Evolutionary conservation across 140 eudicot genomes (phyloP).

Genomic region (Artemisia princeps): DNA sequence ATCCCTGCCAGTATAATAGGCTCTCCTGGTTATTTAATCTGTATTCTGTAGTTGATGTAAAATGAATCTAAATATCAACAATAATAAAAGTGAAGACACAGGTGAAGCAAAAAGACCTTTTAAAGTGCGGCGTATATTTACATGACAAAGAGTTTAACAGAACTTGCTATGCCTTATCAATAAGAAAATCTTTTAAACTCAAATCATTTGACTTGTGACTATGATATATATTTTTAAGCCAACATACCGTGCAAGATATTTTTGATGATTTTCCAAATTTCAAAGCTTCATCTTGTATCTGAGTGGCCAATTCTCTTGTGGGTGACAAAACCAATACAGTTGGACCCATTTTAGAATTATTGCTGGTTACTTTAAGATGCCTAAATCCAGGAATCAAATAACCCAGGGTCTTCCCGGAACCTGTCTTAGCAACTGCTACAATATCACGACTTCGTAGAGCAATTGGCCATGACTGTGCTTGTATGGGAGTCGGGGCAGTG

Average conservation of each 20-base stretch:
- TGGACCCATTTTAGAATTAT: conserved; percentile 72
- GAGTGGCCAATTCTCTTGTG: conserved; percentile 95
- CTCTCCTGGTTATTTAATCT: no score
- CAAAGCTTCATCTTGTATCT: conserved; percentile 90
- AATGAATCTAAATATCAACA: no score
- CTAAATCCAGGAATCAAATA: conserved; percentile 80
- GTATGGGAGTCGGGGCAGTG: conserved; percentile 90
- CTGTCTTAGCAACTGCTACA: conserved; percentile 97
- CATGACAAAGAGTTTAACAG: no score
- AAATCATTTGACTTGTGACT: no score
- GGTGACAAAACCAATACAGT: conserved; percentile 93
- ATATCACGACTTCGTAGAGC: conserved; percentile 84
- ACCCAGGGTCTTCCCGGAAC: conserved; percentile 95
- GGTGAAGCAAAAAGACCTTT: no score
- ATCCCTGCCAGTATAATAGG: no score
- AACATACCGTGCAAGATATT: conserved; percentile 75
- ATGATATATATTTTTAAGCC: neutral
- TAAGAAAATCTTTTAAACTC: no score
- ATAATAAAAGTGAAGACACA: no score
- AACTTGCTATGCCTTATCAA: no score
- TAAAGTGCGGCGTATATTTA: no score
- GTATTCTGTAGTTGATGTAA: no score
- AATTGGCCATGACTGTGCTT: conserved; percentile 99
- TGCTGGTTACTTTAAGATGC: conserved; percentile 57
- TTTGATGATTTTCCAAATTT: conserved; percentile 81